phyloP scores from a whole-genome alignment of 2,329 filamentous ascomycete genomes.

The Ascosphaera aggregata region DNA sequence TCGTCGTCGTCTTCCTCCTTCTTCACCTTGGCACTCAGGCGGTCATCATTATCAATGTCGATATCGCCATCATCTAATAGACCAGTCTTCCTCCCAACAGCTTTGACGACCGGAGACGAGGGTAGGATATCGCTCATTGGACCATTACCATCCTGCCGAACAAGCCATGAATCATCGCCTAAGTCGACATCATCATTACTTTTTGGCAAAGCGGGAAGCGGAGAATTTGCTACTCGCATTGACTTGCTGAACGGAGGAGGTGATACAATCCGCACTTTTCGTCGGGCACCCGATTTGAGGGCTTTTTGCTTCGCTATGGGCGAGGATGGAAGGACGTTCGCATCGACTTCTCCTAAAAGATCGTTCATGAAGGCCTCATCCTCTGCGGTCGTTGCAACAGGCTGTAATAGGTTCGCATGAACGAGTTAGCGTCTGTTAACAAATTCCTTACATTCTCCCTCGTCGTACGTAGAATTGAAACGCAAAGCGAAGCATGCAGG shows the following conservation, averaged over 20 bases:
- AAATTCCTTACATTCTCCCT: too few relatives aligned
- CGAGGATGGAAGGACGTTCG: slow-evolving; percentile 39
- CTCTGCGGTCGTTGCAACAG: slow-evolving; percentile 56
- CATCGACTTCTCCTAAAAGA: slow-evolving; percentile 71
- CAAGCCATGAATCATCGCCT: slow-evolving; percentile 24
- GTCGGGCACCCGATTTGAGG: slow-evolving; percentile 50
- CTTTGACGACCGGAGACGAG: slow-evolving; percentile 68
- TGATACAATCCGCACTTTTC: slow-evolving; percentile 59
- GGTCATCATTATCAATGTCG: too few relatives aligned
- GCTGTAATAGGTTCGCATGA: too few relatives aligned
- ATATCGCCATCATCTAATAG: too few relatives aligned
- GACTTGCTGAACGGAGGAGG: slow-evolving; percentile 38
- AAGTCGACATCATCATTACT: slow-evolving; percentile 26
- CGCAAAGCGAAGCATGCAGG: too few relatives aligned
- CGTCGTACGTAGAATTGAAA: too few relatives aligned
- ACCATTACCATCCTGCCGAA: slow-evolving; percentile 47
- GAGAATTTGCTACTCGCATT: too few relatives aligned
- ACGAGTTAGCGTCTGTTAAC: too few relatives aligned
- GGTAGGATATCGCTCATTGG: slow-evolving; percentile 69
- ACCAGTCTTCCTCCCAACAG: slow-evolving; percentile 47
- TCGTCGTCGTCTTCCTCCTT: slow-evolving; percentile 55
- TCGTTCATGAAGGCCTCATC: slow-evolving; percentile 73
- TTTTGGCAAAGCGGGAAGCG: too few relatives aligned
- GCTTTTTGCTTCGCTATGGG: slow-evolving; percentile 34
- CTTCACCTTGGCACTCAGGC: slow-evolving; percentile 30